Evolutionary conservation across 768 basidiomycete genomes (phyloP), one percentile per base, ranked within the genome.

Genomic region (Panellus pusillus): DNA sequence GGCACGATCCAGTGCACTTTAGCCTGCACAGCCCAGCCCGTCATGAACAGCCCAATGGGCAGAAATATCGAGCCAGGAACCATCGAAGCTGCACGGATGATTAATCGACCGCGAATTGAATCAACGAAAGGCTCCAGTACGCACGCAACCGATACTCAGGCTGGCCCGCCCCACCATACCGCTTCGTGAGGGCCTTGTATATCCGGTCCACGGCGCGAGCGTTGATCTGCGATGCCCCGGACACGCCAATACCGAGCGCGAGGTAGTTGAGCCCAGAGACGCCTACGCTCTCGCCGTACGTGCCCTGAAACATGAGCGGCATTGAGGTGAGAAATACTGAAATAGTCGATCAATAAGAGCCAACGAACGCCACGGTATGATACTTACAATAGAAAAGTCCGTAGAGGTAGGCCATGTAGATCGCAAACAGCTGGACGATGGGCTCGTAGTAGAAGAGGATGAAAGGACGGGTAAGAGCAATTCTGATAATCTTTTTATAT

Each of bases 391-490:
- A 87, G 37, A 84, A 67, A 0, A 74, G 61, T 7, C 85, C 89
- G 52, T 86, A 92, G 12, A 86, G 63, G 59, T 88, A 82, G 0
- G 86, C 82, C 78, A 87, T 80, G 58, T 88, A 90, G 0, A 82
- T 3, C 0, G 84, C 83, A 9, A 90, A 69, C 2, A 88, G 64
- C 60, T 88, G 87, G 17, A 87, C 72, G 60, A 91, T 87, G 1
- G 83, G 79, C 63, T 91, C 89, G 5, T 62, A 62, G 0, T 50
- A 61, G 51, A 89, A 86, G 11, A 92, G 65, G 4, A 68, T 62
- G 69, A 93, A 87, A 0, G 92, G 91, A n/a, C 89, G 79, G 11
- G 74, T 68, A 19, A 92, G 68, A 0, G 87, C 76, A 52, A 71
- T 78, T 1, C 56, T 40, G 52, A 92, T 69, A 32, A 89, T 74